phyloP scores from a whole-genome alignment of 139 green algal species.

The Diplosphaera chodatii region DNA sequence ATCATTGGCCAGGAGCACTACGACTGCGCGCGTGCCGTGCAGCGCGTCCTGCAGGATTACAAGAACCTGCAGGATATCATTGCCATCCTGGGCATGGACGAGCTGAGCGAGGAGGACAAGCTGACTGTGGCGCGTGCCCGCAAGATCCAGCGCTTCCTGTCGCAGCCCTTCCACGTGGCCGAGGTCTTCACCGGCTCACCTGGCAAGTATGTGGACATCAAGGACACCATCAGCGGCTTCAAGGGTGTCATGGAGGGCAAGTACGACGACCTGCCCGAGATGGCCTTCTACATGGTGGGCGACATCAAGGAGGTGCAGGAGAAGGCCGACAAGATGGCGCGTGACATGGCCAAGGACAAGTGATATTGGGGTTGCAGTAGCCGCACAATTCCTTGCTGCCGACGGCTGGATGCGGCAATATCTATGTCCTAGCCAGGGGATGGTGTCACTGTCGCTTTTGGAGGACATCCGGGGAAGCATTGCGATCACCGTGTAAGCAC shows the following conservation, averaged over 20 bases:
- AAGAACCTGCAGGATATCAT: constrained; percentile 99
- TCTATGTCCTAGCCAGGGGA: too few relatives aligned
- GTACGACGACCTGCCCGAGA: constrained; percentile 97
- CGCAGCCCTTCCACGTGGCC: constrained; percentile 97
- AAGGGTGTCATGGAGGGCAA: constrained; percentile 87
- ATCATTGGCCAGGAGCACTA: constrained; percentile 98
- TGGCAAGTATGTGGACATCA: constrained; percentile 94
- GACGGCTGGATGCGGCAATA: too few relatives aligned
- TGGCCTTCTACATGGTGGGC: constrained; percentile 99
- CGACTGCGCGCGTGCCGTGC: constrained; percentile 84
- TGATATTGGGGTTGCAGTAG: too few relatives aligned
- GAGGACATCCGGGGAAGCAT: too few relatives aligned
- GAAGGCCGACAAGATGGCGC: constrained; percentile 68
- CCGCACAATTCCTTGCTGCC: too few relatives aligned
- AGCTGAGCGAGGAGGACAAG: constrained; percentile 99
- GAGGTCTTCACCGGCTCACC: constrained; percentile 98
- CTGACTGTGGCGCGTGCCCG: constrained; percentile 92
- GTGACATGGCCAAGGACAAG: background rate
- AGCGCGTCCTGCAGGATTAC: constrained; percentile 97
- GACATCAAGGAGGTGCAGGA: constrained; percentile 75
- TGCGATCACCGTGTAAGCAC: too few relatives aligned
- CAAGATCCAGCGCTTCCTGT: constrained; percentile 99
- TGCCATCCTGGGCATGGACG: constrained; percentile 99
- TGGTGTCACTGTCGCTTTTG: too few relatives aligned
- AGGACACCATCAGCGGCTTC: constrained; percentile 92